Evolutionary conservation across 2,329 filamentous ascomycete species (phyloP).

Genomic region (Aspergillus versicolor): DNA sequence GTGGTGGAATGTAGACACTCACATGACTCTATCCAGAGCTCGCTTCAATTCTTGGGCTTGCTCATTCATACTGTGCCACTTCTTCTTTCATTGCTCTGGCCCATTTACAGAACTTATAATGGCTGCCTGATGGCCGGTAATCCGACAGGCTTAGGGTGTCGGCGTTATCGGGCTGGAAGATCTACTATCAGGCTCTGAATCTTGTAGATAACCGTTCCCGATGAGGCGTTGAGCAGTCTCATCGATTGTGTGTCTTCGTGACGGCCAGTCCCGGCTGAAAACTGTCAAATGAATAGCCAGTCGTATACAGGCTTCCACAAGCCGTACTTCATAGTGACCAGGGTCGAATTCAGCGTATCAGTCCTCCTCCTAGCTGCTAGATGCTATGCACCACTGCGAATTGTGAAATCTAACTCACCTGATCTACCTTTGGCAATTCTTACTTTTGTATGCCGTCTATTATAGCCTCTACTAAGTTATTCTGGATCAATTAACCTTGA

Average conservation of each 20-base stretch:
- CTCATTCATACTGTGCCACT: not conserved
- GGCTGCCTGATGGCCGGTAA: not conserved
- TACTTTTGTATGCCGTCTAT: not conserved
- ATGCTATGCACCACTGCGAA: conserved; percentile 18
- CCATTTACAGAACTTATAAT: not conserved
- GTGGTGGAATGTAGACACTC: too few species aligned
- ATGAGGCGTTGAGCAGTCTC: not conserved
- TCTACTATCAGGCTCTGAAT: not conserved
- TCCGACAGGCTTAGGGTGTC: not conserved
- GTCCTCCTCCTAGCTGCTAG: conserved; percentile 17
- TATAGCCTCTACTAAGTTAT: not conserved
- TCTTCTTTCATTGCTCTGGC: not conserved
- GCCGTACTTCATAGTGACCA: conserved; percentile 15
- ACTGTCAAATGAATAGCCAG: not conserved
- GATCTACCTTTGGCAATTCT: conserved; percentile 8
- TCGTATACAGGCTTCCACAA: conserved; percentile 3
- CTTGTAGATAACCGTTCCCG: not conserved
- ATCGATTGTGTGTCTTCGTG: not conserved
- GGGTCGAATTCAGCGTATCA: conserved; percentile 17
- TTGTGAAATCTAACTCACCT: conserved; percentile 13
- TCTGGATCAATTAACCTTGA: not conserved
- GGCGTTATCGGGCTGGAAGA: not conserved
- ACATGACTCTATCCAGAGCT: not conserved
- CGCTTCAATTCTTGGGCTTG: not conserved
- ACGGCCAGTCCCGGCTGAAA: not conserved